Conservation (phyloP, 2,329 filamentous ascomycete species). For the Apiospora arundinis region DNA sequence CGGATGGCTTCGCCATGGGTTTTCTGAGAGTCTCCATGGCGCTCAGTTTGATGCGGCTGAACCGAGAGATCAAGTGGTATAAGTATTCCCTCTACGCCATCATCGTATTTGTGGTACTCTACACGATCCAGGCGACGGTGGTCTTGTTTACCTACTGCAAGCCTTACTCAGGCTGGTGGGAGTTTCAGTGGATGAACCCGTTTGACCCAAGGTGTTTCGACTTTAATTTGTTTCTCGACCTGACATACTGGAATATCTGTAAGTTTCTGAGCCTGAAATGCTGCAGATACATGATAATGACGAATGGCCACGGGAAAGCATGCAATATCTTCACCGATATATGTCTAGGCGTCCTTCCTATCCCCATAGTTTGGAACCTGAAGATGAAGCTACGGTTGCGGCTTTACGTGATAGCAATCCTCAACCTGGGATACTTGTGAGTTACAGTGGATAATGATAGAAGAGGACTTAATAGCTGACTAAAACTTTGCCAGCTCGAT, state of each 20-base stretch:
- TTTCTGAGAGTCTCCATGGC: conserved; percentile 2
- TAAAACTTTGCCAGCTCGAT: not conserved
- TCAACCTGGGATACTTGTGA: conserved; percentile 5
- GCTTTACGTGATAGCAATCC: not conserved
- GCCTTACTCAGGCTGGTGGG: conserved; percentile 14
- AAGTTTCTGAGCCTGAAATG: too few relatives aligned
- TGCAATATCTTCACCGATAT: conserved; percentile 12
- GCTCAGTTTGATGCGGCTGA: not conserved
- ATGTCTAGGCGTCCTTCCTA: not conserved
- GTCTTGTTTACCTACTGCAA: conserved; percentile 4
- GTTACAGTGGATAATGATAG: too few relatives aligned
- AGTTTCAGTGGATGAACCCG: conserved; percentile 13
- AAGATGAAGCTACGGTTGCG: not conserved
- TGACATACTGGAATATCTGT: conserved; percentile 6
- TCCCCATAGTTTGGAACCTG: not conserved
- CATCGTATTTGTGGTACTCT: not conserved
- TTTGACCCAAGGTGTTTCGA: not conserved
- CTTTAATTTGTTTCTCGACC: not conserved
- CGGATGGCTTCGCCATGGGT: conserved; percentile 3
- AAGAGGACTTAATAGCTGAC: not conserved
- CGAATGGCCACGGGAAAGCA: not conserved
- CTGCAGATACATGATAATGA: too few relatives aligned
- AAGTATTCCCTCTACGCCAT: not conserved
- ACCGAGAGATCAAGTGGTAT: not conserved
- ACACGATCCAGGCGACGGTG: not conserved